Percentiles rank a stretch among this genome's conserved stretches.
Conservation (phyloP, 495 filamentous ascomycete genomes). For the Penicillium pulvis region DNA sequence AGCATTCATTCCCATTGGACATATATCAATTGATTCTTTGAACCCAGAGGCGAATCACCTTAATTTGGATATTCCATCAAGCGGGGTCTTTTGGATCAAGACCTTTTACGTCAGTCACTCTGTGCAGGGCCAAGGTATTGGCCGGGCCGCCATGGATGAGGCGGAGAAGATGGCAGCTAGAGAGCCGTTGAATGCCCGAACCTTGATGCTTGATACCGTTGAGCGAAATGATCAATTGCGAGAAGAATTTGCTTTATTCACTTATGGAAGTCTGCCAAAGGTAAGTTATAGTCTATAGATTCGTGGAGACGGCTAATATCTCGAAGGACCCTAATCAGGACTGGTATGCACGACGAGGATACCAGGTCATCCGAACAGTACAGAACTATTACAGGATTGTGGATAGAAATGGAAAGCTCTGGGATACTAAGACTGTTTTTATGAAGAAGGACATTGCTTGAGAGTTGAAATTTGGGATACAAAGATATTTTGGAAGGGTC, state of each 20-base stretch:
- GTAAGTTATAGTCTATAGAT: slow-evolving; percentile 9
- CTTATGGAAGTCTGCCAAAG: slow-evolving; percentile 22
- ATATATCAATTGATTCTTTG: slow-evolving; percentile 32
- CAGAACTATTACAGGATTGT: slow-evolving; percentile 14
- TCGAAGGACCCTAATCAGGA: slow-evolving; percentile 19
- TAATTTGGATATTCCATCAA: slow-evolving; percentile 20
- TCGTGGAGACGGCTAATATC: not conserved
- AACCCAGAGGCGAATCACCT: slow-evolving; percentile 19
- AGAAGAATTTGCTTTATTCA: slow-evolving; percentile 24
- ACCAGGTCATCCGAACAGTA: slow-evolving; percentile 18
- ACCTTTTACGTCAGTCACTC: slow-evolving; percentile 26
- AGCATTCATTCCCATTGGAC: slow-evolving; percentile 30
- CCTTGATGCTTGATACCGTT: slow-evolving; percentile 26
- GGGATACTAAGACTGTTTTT: slow-evolving; percentile 23
- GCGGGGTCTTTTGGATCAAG: slow-evolving; percentile 31
- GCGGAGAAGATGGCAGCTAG: slow-evolving; percentile 28
- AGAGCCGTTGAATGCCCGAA: slow-evolving; percentile 27
- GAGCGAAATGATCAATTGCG: slow-evolving; percentile 19
- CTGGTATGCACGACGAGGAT: slow-evolving; percentile 21
- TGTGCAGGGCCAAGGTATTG: slow-evolving; percentile 29
- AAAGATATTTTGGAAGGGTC: no score
- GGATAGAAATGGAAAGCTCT: slow-evolving; percentile 15
- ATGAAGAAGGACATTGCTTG: slow-evolving; percentile 23
- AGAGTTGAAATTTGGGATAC: no score
- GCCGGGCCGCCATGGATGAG: slow-evolving; percentile 32